Percentiles rank a stretch among this genome's conserved stretches.
These are phyloP conservation scores for Eucalyptus leucophloia DNA, from an alignment of 345 rosid genomes.

Conservation along the genomic window DNA sequence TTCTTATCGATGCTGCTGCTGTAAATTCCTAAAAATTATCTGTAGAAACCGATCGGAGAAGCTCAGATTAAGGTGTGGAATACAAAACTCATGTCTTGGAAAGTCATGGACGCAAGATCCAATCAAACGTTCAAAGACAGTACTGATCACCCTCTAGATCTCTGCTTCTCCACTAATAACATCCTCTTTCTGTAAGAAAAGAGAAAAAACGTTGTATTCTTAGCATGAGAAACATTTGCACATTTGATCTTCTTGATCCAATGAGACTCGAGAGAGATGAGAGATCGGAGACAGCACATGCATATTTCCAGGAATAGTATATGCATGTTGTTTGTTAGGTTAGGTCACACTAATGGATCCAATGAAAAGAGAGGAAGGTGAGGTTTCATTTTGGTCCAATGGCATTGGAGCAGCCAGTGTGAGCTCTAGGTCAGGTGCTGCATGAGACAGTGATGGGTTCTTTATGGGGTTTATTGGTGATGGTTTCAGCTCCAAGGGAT, in stretches of 20 bases:
- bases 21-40: neutral
- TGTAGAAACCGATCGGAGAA: neutral
- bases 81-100: neutral
- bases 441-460: neutral
- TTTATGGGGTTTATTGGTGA: neutral
- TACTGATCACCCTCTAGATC: neutral
- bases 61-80: neutral
- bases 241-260: neutral
- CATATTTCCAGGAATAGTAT: neutral
- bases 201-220: neutral
- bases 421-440: constrained; percentile 31
- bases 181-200: neutral
- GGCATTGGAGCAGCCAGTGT: constrained; percentile 30
- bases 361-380: constrained; percentile 12
- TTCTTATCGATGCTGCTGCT: neutral
- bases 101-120: neutral
- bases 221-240: neutral
- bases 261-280: neutral
- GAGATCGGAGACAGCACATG: neutral
- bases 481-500: neutral
- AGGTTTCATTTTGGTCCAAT: neutral
- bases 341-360: constrained; percentile 23
- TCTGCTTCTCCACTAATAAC: neutral
- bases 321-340: neutral
- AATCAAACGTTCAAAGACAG: neutral